phyloP scores from a whole-genome alignment of 1,284 basidiomycete genomes.

The Ceratobasidium sp. region DNA sequence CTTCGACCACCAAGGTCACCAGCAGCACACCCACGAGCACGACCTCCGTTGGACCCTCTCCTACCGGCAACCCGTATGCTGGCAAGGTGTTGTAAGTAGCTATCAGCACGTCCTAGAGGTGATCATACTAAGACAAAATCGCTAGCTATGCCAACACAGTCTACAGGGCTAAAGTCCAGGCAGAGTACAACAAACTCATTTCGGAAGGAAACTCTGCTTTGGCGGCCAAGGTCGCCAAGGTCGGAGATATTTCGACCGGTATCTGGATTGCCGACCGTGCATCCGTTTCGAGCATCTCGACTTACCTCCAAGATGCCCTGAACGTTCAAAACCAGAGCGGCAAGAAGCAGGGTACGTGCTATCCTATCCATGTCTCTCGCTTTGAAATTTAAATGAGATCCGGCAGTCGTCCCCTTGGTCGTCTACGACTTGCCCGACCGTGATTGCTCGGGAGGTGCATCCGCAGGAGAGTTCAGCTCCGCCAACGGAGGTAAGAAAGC shows the following conservation, averaged over 20 bases:
- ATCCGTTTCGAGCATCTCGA: conserved; percentile 1
- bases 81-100: conserved; percentile 8
- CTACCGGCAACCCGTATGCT: background rate
- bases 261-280: conserved; percentile 29
- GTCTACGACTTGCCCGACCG: conserved; percentile 25
- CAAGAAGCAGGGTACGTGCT: conserved; percentile 7
- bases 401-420: conserved; percentile 5
- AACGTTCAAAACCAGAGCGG: conserved; percentile 5
- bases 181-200: conserved; percentile 16
- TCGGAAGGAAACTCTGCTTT: conserved; percentile 21
- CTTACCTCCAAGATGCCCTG: conserved; percentile 9
- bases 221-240: conserved; percentile 15
- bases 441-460: conserved; percentile 16
- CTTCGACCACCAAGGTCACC: background rate
- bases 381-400: background rate
- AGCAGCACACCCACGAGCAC: background rate
- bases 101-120: background rate
- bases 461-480: conserved; percentile 26
- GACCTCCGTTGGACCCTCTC: background rate
- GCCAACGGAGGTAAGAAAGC: conserved; percentile 8
- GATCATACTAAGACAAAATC: background rate
- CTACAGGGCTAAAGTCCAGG: conserved; percentile 20
- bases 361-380: background rate
- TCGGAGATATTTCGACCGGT: background rate
- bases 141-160: conserved; percentile 8